Conservation (phyloP, 2,329 filamentous ascomycete genomes). For the Fusarium decemcellulare region DNA sequence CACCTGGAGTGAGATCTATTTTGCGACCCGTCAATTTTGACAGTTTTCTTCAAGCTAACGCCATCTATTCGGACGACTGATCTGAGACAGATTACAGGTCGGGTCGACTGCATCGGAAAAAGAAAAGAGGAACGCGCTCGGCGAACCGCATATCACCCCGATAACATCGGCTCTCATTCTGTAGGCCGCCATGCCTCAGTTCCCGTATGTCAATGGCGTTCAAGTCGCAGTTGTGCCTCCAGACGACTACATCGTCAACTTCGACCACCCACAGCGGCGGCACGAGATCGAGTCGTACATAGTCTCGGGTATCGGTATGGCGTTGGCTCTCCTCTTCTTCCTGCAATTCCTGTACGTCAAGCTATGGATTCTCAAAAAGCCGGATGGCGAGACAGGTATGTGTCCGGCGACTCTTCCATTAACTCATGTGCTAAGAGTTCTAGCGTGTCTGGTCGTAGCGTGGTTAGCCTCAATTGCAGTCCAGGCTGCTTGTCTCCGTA, state of each 20-base stretch:
- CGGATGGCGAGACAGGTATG: conserved; percentile 40
- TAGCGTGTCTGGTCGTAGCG: conserved; percentile 35
- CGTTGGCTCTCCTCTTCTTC: conserved; percentile 41
- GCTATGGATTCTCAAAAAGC: conserved; percentile 36
- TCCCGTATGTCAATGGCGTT: conserved; percentile 36
- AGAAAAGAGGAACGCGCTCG: neutral
- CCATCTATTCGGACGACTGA: neutral
- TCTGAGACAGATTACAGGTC: neutral
- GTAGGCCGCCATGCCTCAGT: conserved; percentile 22
- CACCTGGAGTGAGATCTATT: neutral
- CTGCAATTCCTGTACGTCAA: conserved; percentile 46
- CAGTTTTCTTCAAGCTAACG: neutral
- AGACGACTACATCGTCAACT: conserved; percentile 51
- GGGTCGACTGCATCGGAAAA: neutral
- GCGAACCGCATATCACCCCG: neutral
- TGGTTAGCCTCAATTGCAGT: conserved; percentile 42
- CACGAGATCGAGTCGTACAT: conserved; percentile 39
- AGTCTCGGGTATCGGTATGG: conserved; percentile 35
- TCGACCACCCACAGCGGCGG: conserved; percentile 49
- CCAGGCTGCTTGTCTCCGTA: conserved; percentile 35
- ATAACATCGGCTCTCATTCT: neutral
- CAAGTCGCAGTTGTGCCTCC: conserved; percentile 44
- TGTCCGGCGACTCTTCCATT: too few species aligned
- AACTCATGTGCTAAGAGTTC: conserved; percentile 20
- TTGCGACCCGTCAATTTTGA: neutral